Conservation (phyloP, 805 yeast genomes). For the Sugiyamaella qingdaonensis region DNA sequence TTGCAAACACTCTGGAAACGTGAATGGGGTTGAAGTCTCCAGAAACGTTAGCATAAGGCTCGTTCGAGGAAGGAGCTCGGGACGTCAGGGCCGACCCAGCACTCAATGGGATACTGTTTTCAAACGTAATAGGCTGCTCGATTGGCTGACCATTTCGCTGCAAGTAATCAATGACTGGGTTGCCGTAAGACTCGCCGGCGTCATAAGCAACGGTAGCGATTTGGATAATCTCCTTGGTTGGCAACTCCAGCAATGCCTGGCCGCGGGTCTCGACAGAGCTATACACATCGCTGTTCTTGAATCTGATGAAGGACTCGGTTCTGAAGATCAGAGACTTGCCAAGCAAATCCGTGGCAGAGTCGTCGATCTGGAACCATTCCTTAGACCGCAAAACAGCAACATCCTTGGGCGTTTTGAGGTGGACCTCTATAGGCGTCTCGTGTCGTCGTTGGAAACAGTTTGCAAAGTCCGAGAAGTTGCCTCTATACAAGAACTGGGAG, state of each 20-base stretch:
- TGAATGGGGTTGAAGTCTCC: constrained; percentile 99
- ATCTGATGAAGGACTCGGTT: constrained; percentile 77
- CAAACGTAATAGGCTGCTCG: constrained; percentile 90
- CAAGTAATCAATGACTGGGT: constrained; percentile 94
- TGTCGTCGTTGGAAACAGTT: constrained; percentile 85
- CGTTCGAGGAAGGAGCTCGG: constrained; percentile 93
- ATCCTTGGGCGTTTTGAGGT: constrained; percentile 73
- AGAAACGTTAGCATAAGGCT: constrained; percentile 93
- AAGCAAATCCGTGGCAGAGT: constrained; percentile 54
- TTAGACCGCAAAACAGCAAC: constrained; percentile 89
- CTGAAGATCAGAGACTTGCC: constrained; percentile 83
- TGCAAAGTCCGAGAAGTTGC: constrained; percentile 78
- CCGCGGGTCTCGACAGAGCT: constrained; percentile 82
- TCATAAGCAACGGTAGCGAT: constrained; percentile 80
- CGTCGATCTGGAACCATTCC: constrained; percentile 94
- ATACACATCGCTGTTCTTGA: constrained; percentile 70
- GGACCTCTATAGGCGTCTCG: constrained; percentile 83
- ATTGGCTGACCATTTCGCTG: constrained; percentile 87
- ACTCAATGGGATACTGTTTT: constrained; percentile 81
- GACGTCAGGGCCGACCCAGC: constrained; percentile 42
- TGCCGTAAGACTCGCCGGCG: constrained; percentile 92
- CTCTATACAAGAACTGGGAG: constrained; percentile 95
- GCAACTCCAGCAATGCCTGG: constrained; percentile 78
- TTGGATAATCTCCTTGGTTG: constrained; percentile 83
- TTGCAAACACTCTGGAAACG: constrained; percentile 90